Evolutionary conservation across 2,329 filamentous ascomycete species (phyloP), one percentile per base, ranked within the genome.

Genomic region (Incumbomyces delicatus): DNA sequence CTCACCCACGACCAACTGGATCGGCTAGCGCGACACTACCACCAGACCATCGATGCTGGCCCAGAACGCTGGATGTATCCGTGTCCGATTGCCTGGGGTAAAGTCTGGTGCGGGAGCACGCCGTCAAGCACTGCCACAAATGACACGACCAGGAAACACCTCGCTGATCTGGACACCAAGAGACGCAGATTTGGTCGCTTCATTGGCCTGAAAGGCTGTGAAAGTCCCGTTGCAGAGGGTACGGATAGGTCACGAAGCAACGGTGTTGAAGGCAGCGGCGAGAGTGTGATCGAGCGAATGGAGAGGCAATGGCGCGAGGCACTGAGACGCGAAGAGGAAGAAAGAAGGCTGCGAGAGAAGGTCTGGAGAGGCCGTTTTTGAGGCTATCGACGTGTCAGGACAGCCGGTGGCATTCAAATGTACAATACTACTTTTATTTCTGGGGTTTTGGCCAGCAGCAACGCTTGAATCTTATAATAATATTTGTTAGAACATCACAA

Each of bases 161-260:
- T 53, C n/a, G 53, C 64, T 1, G 59, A 61, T 45, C 46, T 70
- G 2, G 56, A 63, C 11, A 65, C 59, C 0, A 70, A 70, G 54
- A 50, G 67, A 6, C 49, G 63, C 2, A 53, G 67, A n/a, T 66
- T 68, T 36, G 68, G 68, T 1, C 52, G 60, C 6, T 71, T 71
- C 50, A 67, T 70, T 48, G 68, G 68, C 11, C 49, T 71, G 16
- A 44, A 54, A 31, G 66, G 61, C 8, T 66, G 64, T 47, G 61
- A 65, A 42, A 60, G 58, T 33, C 59, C 63, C 1, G 50, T 50
- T 27, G 22, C 22, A 4, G 22, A 27, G 5, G 22, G 8, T n/a
- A n/a, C n/a, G n/a, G n/a, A n/a, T n/a, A n/a, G n/a, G n/a, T n/a
- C n/a, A n/a, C n/a, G n/a, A n/a, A n/a, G n/a, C n/a, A n/a, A n/a